These are phyloP conservation scores for Thozetella sp. DNA, from an alignment of 495 filamentous ascomycete species.

Conservation along the genomic window DNA sequence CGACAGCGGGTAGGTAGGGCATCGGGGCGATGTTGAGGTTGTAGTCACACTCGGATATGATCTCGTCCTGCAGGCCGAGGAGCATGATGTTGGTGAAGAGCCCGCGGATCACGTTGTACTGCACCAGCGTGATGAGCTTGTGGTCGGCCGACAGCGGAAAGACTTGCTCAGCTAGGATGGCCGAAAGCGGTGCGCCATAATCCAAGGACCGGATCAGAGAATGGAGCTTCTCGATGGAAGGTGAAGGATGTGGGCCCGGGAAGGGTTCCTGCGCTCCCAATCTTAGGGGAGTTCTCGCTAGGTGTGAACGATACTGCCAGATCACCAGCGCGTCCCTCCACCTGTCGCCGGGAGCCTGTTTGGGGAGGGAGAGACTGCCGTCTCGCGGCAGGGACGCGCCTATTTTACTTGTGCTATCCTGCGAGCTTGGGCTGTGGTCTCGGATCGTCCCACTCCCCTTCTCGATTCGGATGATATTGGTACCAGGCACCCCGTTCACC, in stretches of 20 bases:
- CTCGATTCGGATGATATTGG: not conserved
- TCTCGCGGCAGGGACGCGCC: too few species aligned
- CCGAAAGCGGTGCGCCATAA: not conserved
- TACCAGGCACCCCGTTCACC: not conserved
- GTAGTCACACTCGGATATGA: not conserved
- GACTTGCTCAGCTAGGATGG: not conserved
- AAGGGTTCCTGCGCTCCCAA: not conserved
- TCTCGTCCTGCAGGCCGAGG: constrained; percentile 4
- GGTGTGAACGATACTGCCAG: too few species aligned
- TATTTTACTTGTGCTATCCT: too few species aligned
- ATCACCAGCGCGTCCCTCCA: too few species aligned
- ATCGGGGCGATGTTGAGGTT: constrained; percentile 12
- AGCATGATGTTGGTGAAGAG: constrained; percentile 30
- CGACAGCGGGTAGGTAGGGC: constrained; percentile 12
- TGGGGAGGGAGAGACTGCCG: too few species aligned
- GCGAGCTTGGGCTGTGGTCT: too few species aligned
- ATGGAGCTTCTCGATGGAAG: not conserved
- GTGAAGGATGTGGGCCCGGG: not conserved
- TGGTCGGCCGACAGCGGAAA: constrained; percentile 27
- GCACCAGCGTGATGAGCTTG: constrained; percentile 24
- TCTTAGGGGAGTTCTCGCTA: too few species aligned
- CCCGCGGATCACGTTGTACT: constrained; percentile 35
- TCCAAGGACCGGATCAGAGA: constrained; percentile 4
- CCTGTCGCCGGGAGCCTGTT: too few species aligned
- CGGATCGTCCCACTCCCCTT: not conserved